Evolutionary conservation across 257 asterid genomes (phyloP).

Genomic region (Primulina eburnea): DNA sequence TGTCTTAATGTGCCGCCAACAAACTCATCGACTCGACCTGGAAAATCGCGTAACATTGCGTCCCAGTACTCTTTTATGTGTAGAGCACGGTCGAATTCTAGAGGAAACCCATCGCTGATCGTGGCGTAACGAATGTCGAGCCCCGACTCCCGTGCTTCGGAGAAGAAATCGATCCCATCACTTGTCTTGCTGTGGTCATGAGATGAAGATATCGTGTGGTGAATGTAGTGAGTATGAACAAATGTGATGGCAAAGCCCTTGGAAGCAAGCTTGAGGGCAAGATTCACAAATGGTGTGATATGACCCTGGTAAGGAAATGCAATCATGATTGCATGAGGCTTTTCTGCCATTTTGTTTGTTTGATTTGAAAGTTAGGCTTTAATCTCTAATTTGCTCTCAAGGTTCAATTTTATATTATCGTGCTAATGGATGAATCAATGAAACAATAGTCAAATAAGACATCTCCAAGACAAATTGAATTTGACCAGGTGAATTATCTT

Average conservation of each 20-base stretch:
- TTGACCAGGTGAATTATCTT: no score
- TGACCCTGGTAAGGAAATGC: slow-evolving; percentile 69
- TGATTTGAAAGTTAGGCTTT: no score
- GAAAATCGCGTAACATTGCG: slow-evolving; percentile 29
- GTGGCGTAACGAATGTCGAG: slow-evolving; percentile 53
- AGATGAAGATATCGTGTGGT: slow-evolving; percentile 39
- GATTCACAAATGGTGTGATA: slow-evolving; percentile 50
- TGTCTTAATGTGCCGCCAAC: slow-evolving; percentile 31
- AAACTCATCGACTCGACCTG: slow-evolving; percentile 41
- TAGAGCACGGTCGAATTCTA: slow-evolving; percentile 33
- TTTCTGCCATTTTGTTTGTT: not conserved
- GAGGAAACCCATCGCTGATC: slow-evolving; percentile 48
- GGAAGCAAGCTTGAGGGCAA: slow-evolving; percentile 65
- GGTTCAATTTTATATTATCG: no score
- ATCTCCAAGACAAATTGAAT: no score
- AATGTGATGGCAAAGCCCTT: slow-evolving; percentile 53
- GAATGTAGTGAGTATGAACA: slow-evolving; percentile 48
- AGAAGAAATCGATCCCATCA: slow-evolving; percentile 28
- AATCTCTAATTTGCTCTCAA: no score
- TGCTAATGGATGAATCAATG: no score
- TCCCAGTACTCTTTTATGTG: slow-evolving; percentile 30
- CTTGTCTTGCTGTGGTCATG: slow-evolving; percentile 2
- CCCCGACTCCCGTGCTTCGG: slow-evolving; percentile 36
- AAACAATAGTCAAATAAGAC: no score
- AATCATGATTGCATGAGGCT: slow-evolving; percentile 54